Percentiles rank a stretch among this genome's conserved stretches.
phyloP scores from a whole-genome alignment of 2,329 filamentous ascomycete genomes.

The Ambrosiella xylebori region DNA sequence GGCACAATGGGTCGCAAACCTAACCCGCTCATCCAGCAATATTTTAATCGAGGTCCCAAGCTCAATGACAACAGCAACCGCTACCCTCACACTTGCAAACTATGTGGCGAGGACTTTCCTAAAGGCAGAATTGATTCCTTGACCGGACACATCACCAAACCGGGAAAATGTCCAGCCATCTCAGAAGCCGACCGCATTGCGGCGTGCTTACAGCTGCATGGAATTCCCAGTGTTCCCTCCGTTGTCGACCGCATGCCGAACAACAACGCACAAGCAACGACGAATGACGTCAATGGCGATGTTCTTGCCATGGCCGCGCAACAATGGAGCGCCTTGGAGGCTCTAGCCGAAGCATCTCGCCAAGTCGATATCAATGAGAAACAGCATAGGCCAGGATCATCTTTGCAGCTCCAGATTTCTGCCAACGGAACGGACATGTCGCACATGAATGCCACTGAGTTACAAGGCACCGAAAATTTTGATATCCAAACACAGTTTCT shows the following conservation, averaged over 20 bases:
- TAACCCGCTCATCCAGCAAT: slow-evolving; percentile 70
- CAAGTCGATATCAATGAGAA: slow-evolving; percentile 54
- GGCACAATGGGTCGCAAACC: slow-evolving; percentile 60
- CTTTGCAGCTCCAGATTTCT: slow-evolving; percentile 18
- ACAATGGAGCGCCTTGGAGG: slow-evolving; percentile 67
- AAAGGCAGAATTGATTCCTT: slow-evolving; percentile 78
- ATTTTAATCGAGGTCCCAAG: slow-evolving; percentile 75
- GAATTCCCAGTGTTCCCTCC: slow-evolving; percentile 33
- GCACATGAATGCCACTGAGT: slow-evolving; percentile 1
- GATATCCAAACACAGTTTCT: slow-evolving; percentile 40
- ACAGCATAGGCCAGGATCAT: slow-evolving; percentile 23
- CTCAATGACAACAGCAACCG: slow-evolving; percentile 79
- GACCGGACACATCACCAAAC: slow-evolving; percentile 61
- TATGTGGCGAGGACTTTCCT: slow-evolving; percentile 74
- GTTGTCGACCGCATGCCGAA: slow-evolving; percentile 6
- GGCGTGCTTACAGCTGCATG: slow-evolving; percentile 55
- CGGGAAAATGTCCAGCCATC: slow-evolving; percentile 57
- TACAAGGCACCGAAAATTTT: slow-evolving; percentile 23
- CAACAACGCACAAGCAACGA: slow-evolving; percentile 4
- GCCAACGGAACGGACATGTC: slow-evolving; percentile 5
- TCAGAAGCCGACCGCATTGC: slow-evolving; percentile 58
- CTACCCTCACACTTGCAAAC: slow-evolving; percentile 80
- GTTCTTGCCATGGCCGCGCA: slow-evolving; percentile 25
- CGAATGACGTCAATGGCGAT: slow-evolving; percentile 12
- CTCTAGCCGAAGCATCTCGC: slow-evolving; percentile 72